Conservation (phyloP, 805 yeast species). For the Cyberlindnera mrakii region DNA sequence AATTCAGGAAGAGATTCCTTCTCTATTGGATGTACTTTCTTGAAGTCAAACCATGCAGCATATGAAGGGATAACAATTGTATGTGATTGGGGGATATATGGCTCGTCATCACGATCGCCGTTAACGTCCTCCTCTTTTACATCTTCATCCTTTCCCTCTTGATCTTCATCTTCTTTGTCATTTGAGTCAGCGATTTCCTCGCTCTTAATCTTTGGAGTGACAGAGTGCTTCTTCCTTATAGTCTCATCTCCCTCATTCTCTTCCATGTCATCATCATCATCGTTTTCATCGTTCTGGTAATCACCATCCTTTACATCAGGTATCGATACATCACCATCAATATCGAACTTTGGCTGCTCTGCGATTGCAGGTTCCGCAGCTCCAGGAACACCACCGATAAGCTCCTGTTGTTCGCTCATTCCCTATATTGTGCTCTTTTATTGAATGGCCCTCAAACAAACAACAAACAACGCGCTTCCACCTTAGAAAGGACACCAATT, state of each 20-base stretch:
- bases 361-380: background rate
- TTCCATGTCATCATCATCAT: conserved; percentile 8
- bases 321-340: conserved; percentile 13
- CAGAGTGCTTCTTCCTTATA: conserved; percentile 6
- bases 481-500: no score
- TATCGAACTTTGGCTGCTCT: conserved; percentile 3
- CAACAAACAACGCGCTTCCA: no score
- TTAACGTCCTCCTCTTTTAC: conserved; percentile 8
- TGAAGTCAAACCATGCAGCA: conserved; percentile 78
- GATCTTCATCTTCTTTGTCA: conserved; percentile 9
- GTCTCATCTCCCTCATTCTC: conserved; percentile 8
- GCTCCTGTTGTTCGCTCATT: no score
- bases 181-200: conserved; percentile 10
- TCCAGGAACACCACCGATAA: background rate
- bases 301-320: conserved; percentile 10
- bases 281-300: conserved; percentile 8
- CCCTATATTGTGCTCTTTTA: no score
- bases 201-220: conserved; percentile 13
- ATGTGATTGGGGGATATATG: conserved; percentile 58
- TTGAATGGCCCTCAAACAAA: no score
- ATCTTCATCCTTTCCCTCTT: conserved; percentile 4
- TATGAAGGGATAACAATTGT: conserved; percentile 84
- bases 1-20: conserved; percentile 83
- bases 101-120: conserved; percentile 13
- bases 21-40: conserved; percentile 70